These are phyloP conservation scores for Elsinoe batatas DNA, from an alignment of 2,329 filamentous ascomycete species.

Conservation along the genomic window DNA sequence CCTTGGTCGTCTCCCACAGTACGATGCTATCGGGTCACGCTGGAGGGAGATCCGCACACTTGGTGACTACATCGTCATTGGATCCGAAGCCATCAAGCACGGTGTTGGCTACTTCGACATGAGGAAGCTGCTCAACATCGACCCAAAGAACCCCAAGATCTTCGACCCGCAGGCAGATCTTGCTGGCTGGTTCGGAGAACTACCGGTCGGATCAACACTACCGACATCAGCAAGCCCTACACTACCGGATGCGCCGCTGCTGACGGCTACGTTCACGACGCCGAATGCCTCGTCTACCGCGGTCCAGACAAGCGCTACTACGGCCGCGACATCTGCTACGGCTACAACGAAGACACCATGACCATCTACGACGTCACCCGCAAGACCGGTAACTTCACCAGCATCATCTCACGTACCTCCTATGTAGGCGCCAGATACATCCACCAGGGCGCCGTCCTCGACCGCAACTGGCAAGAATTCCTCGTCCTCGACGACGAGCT, in stretches of 20 bases:
- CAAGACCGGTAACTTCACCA: slow-evolving; percentile 26
- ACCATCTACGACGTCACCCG: slow-evolving; percentile 37
- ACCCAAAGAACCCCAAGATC: slow-evolving; percentile 31
- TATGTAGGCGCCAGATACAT: slow-evolving; percentile 43
- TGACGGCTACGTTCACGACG: slow-evolving; percentile 50
- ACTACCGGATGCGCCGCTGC: slow-evolving; percentile 42
- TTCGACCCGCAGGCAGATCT: slow-evolving; percentile 37
- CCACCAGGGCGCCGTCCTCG: slow-evolving; percentile 46
- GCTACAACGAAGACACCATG: slow-evolving; percentile 42
- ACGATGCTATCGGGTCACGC: slow-evolving; percentile 34
- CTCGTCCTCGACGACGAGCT: slow-evolving; percentile 46
- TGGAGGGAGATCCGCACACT: slow-evolving; percentile 46
- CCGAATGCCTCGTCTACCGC: slow-evolving; percentile 45
- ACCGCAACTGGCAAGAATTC: slow-evolving; percentile 36
- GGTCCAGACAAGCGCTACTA: slow-evolving; percentile 39
- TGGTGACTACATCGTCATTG: slow-evolving; percentile 36
- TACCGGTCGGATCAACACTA: slow-evolving; percentile 42
- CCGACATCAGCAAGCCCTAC: slow-evolving; percentile 42
- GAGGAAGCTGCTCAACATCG: slow-evolving; percentile 43
- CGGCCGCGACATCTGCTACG: slow-evolving; percentile 42
- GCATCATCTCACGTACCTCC: slow-evolving; percentile 39
- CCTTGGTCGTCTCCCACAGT: slow-evolving; percentile 44
- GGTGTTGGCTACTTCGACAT: slow-evolving; percentile 56
- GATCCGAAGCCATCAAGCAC: slow-evolving; percentile 40
- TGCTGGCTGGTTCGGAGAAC: slow-evolving; percentile 32